Conservation (phyloP, 2,329 filamentous ascomycete species). For the Emericellopsis atlantica region DNA sequence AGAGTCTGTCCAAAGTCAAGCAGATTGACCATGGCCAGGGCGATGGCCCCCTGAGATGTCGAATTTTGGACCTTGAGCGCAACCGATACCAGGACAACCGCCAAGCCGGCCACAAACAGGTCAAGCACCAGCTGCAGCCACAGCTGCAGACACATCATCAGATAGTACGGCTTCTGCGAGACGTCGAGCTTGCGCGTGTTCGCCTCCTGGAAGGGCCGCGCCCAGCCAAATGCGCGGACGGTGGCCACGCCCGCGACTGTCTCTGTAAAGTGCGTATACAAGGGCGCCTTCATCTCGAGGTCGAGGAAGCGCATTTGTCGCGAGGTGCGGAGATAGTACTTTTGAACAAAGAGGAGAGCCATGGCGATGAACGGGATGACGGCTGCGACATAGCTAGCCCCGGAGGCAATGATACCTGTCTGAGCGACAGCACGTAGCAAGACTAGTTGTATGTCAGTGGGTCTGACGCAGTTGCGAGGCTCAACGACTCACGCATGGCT, state of each 20-base stretch:
- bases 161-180: constrained; percentile 42
- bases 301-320: constrained; percentile 47
- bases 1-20: constrained; percentile 17
- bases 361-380: constrained; percentile 34
- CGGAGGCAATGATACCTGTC: constrained; percentile 25
- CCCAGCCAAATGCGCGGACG: constrained; percentile 42
- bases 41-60: constrained; percentile 15
- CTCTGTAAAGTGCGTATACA: constrained; percentile 44
- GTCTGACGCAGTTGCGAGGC: neutral
- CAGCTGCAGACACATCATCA: constrained; percentile 41
- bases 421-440: constrained; percentile 9
- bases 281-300: constrained; percentile 46
- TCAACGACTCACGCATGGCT: neutral
- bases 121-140: constrained; percentile 41
- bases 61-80: constrained; percentile 25
- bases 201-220: constrained; percentile 22
- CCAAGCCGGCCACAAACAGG: constrained; percentile 31
- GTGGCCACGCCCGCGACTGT: constrained; percentile 39
- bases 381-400: constrained; percentile 30
- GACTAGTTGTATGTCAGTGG: constrained; percentile 14
- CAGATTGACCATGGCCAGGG: constrained; percentile 17
- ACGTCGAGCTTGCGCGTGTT: constrained; percentile 34
- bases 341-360: constrained; percentile 36
- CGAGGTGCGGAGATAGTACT: constrained; percentile 46
- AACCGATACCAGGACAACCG: constrained; percentile 29